Percentiles rank a stretch among this genome's conserved stretches.
phyloP scores from a whole-genome alignment of 2,329 filamentous ascomycete species.

The Plenodomus tracheiphilus region DNA sequence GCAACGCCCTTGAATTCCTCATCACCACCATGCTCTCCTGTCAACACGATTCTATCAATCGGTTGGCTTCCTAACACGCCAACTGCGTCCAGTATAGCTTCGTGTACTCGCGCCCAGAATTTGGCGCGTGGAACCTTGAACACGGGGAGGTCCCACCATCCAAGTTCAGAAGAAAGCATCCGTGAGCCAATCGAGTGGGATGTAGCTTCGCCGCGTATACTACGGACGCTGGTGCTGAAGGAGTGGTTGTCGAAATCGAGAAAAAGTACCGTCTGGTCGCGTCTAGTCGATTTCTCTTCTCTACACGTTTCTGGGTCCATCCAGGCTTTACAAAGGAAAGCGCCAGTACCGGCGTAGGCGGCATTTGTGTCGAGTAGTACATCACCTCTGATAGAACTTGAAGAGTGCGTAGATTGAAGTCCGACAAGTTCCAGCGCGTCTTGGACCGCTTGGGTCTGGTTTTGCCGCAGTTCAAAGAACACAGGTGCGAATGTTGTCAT shows the following conservation, averaged over 20 bases:
- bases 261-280: constrained; percentile 23
- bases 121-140: constrained; percentile 23
- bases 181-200: not conserved
- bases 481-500: constrained; percentile 20
- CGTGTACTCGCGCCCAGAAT: constrained; percentile 28
- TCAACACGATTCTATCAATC: constrained; percentile 26
- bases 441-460: constrained; percentile 17
- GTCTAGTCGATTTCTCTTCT: constrained; percentile 7
- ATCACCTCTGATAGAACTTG: not conserved
- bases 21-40: constrained; percentile 25
- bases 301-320: constrained; percentile 6
- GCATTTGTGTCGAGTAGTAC: constrained; percentile 22
- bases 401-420: constrained; percentile 9
- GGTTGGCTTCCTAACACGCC: constrained; percentile 7
- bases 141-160: constrained; percentile 32
- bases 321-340: constrained; percentile 17
- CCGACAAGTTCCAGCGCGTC: constrained; percentile 20
- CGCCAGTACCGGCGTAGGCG: constrained; percentile 21
- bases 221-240: constrained; percentile 25
- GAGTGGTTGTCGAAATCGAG: constrained; percentile 31
- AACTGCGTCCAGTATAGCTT: constrained; percentile 19
- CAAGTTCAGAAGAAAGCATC: constrained; percentile 10
- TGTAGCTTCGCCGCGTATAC: not conserved
- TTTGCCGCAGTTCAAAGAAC: constrained; percentile 15
- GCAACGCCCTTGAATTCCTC: constrained; percentile 25